Evolutionary conservation across 495 filamentous ascomycete species (phyloP), one percentile per base, ranked within the genome.

Genomic region (Usnea hakonensis): DNA sequence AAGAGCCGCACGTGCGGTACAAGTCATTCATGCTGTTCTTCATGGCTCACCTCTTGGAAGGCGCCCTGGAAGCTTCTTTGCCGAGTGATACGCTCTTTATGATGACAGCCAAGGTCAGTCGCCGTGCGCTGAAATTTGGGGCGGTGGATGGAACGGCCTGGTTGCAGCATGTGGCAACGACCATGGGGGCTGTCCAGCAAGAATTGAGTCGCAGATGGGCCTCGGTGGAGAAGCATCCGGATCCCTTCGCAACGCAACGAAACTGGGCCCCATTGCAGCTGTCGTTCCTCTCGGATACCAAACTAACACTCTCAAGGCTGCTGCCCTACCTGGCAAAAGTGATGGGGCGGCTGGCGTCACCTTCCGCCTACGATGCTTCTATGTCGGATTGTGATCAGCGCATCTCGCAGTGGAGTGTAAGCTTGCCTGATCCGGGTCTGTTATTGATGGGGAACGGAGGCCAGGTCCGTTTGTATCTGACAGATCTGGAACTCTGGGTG

Each of bases 11-110:
- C 36, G 41, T 9, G 32, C 63, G 59, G 1, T 87, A 85, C 72
- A 87, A 86, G 55, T 50, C 65, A 0, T 75, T 83, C 58, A 79
- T 84, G 72, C 30, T 81, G 1, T 80, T 75, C 55, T 69, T 83
- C 65, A 73, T 79, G 65, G 40, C 65, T 11, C 14, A 61, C 2
- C 41, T 86, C 7, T 65, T 85, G 3, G 28, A 72, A 1, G 14
- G 62, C 16, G 73, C 75, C 3, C n/a, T 61, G 0, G 17, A 54
- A 6, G n/a, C 26, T 5, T 32, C 60, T 3, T 13, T 70, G 1
- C 26, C 60, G 0, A 76, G 72, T 41, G 74, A 80, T 32, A 33
- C 71, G 2, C 37, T 79, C 3, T 74, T 67, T 38, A 54, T 64
- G 4, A 81, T 84, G 73, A 69, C 53, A 23, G 67, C 75, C 9